A percentile compares a stretch with the other conserved stretches of the same genome.
phyloP scores from a whole-genome alignment of 495 filamentous ascomycete genomes.

The Penicillium herquei region DNA sequence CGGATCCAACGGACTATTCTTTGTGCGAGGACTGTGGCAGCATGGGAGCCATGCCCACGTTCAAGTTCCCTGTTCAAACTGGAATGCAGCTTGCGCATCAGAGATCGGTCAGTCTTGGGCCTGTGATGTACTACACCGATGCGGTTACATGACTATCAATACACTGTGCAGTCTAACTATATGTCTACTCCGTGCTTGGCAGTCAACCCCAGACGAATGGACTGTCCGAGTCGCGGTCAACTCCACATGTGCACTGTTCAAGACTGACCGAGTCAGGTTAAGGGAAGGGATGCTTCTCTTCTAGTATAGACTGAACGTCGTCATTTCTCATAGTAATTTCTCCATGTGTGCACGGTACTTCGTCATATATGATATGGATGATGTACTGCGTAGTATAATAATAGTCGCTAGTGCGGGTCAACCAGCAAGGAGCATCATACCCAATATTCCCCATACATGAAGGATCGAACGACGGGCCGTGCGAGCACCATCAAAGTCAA shows the following conservation, averaged over 20 bases:
- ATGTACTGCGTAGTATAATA: neutral
- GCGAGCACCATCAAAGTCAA: neutral
- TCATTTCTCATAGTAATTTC: neutral
- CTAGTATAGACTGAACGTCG: neutral
- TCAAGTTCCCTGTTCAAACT: neutral
- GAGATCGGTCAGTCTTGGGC: neutral
- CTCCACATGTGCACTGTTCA: too few relatives aligned
- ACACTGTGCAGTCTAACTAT: neutral
- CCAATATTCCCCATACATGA: neutral
- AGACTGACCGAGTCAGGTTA: too few relatives aligned
- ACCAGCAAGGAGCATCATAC: neutral
- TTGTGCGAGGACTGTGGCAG: neutral
- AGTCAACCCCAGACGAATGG: too few relatives aligned
- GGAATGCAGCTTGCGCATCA: constrained; percentile 1
- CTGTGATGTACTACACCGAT: neutral
- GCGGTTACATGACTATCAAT: neutral
- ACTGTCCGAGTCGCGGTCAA: too few relatives aligned
- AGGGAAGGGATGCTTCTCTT: too few relatives aligned
- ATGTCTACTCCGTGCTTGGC: too few relatives aligned
- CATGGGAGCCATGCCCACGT: constrained; percentile 4
- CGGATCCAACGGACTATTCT: neutral
- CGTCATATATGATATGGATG: neutral
- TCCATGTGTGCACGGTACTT: neutral
- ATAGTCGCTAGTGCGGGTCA: neutral
- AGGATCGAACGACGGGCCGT: constrained; percentile 1